Evolutionary conservation across 1,284 basidiomycete species (phyloP), one percentile per base, ranked within the genome.

Genomic region (Anthracocystis panici-leucophaei): DNA sequence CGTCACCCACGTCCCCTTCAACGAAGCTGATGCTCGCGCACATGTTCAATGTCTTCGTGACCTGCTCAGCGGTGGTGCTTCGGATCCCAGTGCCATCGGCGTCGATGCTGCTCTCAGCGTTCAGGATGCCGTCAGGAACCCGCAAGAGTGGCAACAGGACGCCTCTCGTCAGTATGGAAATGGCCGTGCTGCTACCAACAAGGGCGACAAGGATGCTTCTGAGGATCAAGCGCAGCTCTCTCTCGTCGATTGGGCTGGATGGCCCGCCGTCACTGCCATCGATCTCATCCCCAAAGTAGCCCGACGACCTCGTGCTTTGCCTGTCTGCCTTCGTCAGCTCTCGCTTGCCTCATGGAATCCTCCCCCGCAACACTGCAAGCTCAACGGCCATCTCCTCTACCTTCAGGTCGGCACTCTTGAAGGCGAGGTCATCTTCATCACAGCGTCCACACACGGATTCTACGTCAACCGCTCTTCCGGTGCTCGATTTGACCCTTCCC

Each of bases 281-380:
- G 78, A 84, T 56, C 81, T 87, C 31, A 65, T 86, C 29, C 86
- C 87, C 40, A 65, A 78, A 7, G 75, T 76, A 5, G 77, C 80
- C 12, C 74, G 77, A 23, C 51, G 69, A 23, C 82, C 73, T 46
- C 79, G 82, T 20, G 35, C 71, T 78, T 65, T 86, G 80, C 75
- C 85, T 76, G 25, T 77, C 70, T 84, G 78, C 82, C 86, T 89
- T 44, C 86, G 86, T 65, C 82, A 86, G n/a, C 85, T 89, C 65
- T 85, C 87, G 65, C 81, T 90, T 54, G 88, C 88, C 27, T 86
- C 87, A n/a, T 90, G 89, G 88, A 89, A 88, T 81, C 89, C 89
- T 25, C 88, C 88, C 29, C 88, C 89, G 8, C 88, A 88, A 25
- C 87, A 89, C 71, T 84, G 86, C 40, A 87, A 87, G 45, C 86